Evolutionary conservation across 331 rosid species (phyloP).

Genomic region (Prunus yedoensis): DNA sequence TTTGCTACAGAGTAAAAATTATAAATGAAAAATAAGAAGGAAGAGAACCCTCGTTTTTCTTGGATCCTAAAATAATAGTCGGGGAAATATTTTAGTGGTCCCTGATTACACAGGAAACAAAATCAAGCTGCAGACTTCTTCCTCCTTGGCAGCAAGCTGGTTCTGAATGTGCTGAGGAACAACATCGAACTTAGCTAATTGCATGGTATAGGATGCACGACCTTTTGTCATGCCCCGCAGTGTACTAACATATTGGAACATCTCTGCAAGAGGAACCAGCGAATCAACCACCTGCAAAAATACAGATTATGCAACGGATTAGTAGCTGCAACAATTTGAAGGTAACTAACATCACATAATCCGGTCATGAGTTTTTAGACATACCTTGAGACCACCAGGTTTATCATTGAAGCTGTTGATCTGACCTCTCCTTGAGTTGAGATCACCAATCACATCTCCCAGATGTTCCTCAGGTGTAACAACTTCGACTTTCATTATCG

Average conservation of each 20-base stretch:
- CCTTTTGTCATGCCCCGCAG: constrained; percentile 97
- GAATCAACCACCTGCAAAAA: constrained; percentile 81
- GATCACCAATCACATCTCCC: constrained; percentile 97
- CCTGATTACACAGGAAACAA: constrained; percentile 10
- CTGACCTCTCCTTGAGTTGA: constrained; percentile 97
- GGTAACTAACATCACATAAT: too few species aligned
- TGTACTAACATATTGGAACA: constrained; percentile 95
- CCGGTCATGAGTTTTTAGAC: not conserved
- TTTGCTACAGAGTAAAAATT: not conserved
- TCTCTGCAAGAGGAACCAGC: constrained; percentile 89
- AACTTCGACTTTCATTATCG: constrained; percentile 93
- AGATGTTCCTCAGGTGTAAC: constrained; percentile 95
- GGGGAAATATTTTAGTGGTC: not conserved
- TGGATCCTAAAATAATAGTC: not conserved
- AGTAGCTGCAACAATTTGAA: not conserved
- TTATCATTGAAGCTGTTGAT: constrained; percentile 92
- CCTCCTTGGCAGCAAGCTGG: constrained; percentile 79
- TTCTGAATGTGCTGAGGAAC: constrained; percentile 96
- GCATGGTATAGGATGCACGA: constrained; percentile 95
- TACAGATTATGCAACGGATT: not conserved
- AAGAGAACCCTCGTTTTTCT: not conserved
- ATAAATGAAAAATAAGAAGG: not conserved
- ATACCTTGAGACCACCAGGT: constrained; percentile 96
- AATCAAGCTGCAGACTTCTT: constrained; percentile 84
- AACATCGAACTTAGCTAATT: constrained; percentile 81